These are phyloP conservation scores for Cystobasidium onofrii DNA, from an alignment of 768 basidiomycete genomes.

Conservation along the genomic window DNA sequence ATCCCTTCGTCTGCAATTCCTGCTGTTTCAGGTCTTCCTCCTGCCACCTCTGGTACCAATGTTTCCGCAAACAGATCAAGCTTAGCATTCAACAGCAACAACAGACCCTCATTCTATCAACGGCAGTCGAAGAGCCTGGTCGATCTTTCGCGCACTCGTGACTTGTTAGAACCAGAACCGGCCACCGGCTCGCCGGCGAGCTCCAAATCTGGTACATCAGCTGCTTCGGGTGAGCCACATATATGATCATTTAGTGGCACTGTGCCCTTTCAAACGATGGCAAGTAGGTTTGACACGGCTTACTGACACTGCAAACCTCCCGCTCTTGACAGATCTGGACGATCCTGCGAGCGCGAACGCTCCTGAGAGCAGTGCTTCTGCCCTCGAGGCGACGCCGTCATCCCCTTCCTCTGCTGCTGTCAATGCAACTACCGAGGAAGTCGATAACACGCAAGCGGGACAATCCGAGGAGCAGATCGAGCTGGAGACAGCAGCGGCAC, in stretches of 20 bases:
- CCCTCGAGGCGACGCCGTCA: not conserved
- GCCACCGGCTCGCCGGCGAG: not conserved
- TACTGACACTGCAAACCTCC: not conserved
- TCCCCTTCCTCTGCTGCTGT: not conserved
- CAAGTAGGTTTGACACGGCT: not conserved
- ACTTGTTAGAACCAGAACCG: constrained; percentile 32
- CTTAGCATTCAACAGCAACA: not conserved
- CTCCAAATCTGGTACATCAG: not conserved
- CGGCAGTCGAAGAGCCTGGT: constrained; percentile 39
- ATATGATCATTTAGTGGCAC: too few species aligned
- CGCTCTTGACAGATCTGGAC: not conserved
- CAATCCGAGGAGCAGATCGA: not conserved
- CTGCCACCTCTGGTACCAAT: not conserved
- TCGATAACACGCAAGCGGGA: not conserved
- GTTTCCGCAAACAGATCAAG: not conserved
- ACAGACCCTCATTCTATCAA: constrained; percentile 36
- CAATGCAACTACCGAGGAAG: not conserved
- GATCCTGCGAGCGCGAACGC: not conserved
- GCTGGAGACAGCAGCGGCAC: constrained; percentile 33
- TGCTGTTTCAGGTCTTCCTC: not conserved
- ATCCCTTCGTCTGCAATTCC: constrained; percentile 17
- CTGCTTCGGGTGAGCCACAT: not conserved
- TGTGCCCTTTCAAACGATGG: not conserved
- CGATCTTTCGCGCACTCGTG: constrained; percentile 33
- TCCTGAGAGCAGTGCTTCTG: not conserved